Evolutionary conservation across 148 eudicot genomes (phyloP).

Genomic region (Heliosperma pusillum): DNA sequence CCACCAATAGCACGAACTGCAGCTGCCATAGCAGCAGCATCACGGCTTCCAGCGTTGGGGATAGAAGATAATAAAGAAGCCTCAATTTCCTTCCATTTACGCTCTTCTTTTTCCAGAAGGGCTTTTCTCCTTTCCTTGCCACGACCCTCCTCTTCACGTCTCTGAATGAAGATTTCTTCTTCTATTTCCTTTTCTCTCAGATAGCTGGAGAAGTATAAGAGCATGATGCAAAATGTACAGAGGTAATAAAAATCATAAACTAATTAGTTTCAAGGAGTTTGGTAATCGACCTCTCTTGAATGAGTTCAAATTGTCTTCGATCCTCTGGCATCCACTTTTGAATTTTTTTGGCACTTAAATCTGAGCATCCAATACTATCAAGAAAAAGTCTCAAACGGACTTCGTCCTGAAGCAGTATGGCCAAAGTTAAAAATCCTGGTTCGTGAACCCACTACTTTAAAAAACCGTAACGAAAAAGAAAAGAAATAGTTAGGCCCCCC

Average conservation of each 20-base stretch:
- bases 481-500: slow-evolving; percentile 2
- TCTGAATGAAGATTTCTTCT: slow-evolving; percentile 92
- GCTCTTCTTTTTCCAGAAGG: slow-evolving; percentile 94
- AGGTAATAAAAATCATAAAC: not conserved
- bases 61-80: slow-evolving; percentile 95
- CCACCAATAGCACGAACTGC: slow-evolving; percentile 99
- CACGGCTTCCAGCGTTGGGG: slow-evolving; percentile 96
- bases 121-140: slow-evolving; percentile 99
- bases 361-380: slow-evolving; percentile 95
- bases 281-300: slow-evolving; percentile 82
- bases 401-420: slow-evolving; percentile 67
- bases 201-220: slow-evolving; percentile 46
- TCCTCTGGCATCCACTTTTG: slow-evolving; percentile 99
- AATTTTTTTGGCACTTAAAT: slow-evolving; percentile 94
- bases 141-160: slow-evolving; percentile 99
- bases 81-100: slow-evolving; percentile 99
- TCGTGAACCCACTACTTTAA: not conserved
- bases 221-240: slow-evolving; percentile 10
- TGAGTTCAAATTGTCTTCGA: slow-evolving; percentile 92
- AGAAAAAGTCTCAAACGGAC: slow-evolving; percentile 96
- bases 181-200: slow-evolving; percentile 99
- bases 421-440: slow-evolving; percentile 6
- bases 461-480: slow-evolving; percentile 1
- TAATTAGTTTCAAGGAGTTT: slow-evolving; percentile 1
- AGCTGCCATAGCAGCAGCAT: slow-evolving; percentile 98